Conservation (phyloP, 768 basidiomycete species). For the Crucibulum laeve region DNA sequence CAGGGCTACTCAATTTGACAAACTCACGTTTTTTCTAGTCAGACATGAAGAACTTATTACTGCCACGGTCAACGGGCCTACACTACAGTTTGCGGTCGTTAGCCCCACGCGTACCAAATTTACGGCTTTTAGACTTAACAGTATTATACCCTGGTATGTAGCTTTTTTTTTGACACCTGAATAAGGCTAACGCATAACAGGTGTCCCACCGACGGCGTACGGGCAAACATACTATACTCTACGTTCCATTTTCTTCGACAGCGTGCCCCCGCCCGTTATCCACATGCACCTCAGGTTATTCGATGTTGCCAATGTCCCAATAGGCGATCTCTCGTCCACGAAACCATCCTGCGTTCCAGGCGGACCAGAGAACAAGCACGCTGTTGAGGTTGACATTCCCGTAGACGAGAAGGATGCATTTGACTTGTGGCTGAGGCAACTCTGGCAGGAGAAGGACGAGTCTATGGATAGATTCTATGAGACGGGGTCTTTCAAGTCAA, state of each 20-base stretch:
- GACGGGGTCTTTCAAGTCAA: slow-evolving; percentile 38
- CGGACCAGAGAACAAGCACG: slow-evolving; percentile 21
- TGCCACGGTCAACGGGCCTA: slow-evolving; percentile 91
- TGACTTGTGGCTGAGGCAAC: slow-evolving; percentile 74
- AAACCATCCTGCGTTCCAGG: slow-evolving; percentile 22
- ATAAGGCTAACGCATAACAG: slow-evolving; percentile 28
- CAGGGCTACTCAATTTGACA: background rate
- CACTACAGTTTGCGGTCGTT: slow-evolving; percentile 82
- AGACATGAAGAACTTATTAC: slow-evolving; percentile 76
- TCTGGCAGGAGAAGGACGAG: slow-evolving; percentile 86
- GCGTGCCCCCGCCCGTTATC: slow-evolving; percentile 77
- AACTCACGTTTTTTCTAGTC: slow-evolving; percentile 36
- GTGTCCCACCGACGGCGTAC: slow-evolving; percentile 73
- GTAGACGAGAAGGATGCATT: slow-evolving; percentile 61
- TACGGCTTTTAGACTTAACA: slow-evolving; percentile 88
- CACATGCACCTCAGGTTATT: slow-evolving; percentile 87
- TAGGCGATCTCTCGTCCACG: slow-evolving; percentile 50
- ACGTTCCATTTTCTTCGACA: slow-evolving; percentile 79
- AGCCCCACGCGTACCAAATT: slow-evolving; percentile 66
- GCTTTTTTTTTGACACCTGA: background rate
- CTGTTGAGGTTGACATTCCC: slow-evolving; percentile 45
- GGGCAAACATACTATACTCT: slow-evolving; percentile 90
- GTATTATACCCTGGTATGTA: slow-evolving; percentile 81
- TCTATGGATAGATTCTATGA: slow-evolving; percentile 66
- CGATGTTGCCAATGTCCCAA: slow-evolving; percentile 67